Percentiles rank a stretch among this genome's conserved stretches.
Conservation (phyloP, 1,284 basidiomycete species). For the Cutaneotrichosporon arboriforme region DNA sequence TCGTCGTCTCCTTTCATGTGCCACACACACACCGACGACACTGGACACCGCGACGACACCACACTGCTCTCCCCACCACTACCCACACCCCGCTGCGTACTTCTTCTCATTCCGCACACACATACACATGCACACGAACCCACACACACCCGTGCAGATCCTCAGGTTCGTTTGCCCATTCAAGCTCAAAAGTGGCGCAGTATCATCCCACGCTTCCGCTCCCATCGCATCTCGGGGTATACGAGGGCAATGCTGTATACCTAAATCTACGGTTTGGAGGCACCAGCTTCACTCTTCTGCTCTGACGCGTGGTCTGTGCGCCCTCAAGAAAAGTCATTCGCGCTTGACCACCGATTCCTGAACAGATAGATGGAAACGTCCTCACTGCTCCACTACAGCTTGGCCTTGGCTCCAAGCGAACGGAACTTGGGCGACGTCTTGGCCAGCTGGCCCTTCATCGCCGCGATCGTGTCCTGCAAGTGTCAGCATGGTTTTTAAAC, state of each 20-base stretch:
- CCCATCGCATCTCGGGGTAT: too few relatives aligned
- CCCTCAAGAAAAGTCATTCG: background rate
- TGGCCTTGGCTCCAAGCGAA: conserved; percentile 17
- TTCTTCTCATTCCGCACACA: background rate
- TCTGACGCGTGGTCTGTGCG: too few relatives aligned
- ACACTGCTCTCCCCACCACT: background rate
- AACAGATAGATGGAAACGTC: too few relatives aligned
- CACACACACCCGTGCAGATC: too few relatives aligned
- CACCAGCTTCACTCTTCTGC: too few relatives aligned
- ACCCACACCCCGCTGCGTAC: background rate
- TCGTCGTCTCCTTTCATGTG: background rate
- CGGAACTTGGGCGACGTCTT: conserved; percentile 44
- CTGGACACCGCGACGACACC: background rate
- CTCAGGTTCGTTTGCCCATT: too few relatives aligned
- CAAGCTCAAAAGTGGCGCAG: too few relatives aligned
- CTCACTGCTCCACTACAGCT: conserved; percentile 4
- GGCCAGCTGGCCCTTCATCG: conserved; percentile 48
- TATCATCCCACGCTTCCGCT: too few relatives aligned
- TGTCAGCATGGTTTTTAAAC: background rate
- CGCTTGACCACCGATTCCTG: background rate
- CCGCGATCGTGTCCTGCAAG: conserved; percentile 45
- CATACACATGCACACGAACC: too few relatives aligned
- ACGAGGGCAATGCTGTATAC: too few relatives aligned
- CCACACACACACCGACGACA: background rate
- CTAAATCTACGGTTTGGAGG: too few relatives aligned